phyloP scores from a whole-genome alignment of 2,329 filamentous ascomycete species.

The Penicillium verrucosum region DNA sequence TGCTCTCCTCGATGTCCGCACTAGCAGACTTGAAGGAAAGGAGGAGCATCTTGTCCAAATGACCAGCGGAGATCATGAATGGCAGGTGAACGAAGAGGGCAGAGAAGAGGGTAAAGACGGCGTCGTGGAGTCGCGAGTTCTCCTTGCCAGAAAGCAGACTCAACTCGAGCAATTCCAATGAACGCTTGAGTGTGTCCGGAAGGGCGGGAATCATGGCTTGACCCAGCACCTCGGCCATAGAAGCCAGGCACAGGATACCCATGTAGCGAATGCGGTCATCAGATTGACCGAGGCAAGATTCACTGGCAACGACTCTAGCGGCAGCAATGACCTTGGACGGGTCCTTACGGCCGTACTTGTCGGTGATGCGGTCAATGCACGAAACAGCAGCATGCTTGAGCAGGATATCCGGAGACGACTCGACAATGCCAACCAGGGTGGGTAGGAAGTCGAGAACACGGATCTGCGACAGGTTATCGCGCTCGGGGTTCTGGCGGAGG shows the following conservation, averaged over 20 bases:
- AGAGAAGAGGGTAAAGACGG: constrained; percentile 74
- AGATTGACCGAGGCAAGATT: constrained; percentile 69
- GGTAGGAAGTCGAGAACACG: constrained; percentile 76
- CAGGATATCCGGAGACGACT: constrained; percentile 66
- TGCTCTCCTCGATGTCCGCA: constrained; percentile 58
- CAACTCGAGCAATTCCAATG: constrained; percentile 66
- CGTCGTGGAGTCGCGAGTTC: constrained; percentile 70
- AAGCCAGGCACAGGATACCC: constrained; percentile 84
- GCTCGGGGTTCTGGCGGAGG: constrained; percentile 68
- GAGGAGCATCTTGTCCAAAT: constrained; percentile 68
- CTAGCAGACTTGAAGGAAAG: constrained; percentile 71
- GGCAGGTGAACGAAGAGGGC: constrained; percentile 78
- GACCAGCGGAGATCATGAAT: constrained; percentile 77
- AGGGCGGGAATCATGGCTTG: constrained; percentile 82
- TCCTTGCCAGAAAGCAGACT: constrained; percentile 56
- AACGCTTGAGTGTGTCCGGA: constrained; percentile 68
- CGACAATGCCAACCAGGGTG: constrained; percentile 72
- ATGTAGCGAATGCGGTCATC: constrained; percentile 73
- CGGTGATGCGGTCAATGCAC: constrained; percentile 87
- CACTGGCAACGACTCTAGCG: constrained; percentile 71
- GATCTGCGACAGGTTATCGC: constrained; percentile 64
- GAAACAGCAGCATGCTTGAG: constrained; percentile 83
- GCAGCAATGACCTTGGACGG: constrained; percentile 70
- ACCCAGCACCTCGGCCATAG: constrained; percentile 80
- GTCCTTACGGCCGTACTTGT: constrained; percentile 94